These are phyloP conservation scores for Vitis hybrid DNA, from an alignment of 177 flowering plant genomes.

Conservation along the genomic window DNA sequence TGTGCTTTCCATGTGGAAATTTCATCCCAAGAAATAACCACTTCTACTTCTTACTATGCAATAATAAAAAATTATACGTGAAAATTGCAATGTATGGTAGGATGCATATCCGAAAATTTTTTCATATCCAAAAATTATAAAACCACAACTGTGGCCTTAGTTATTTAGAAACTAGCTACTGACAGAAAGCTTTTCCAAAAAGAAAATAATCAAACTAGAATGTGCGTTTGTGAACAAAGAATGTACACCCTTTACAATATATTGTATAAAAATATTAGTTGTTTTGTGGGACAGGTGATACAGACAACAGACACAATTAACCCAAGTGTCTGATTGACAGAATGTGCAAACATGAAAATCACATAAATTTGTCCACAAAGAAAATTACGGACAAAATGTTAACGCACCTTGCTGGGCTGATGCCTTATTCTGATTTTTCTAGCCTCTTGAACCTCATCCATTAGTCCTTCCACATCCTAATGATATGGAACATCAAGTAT, in stretches of 20 bases:
- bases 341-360: not conserved
- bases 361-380: not conserved
- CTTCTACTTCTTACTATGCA: too few species aligned
- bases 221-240: too few species aligned
- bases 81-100: too few species aligned
- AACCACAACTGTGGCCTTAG: not conserved
- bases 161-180: not conserved
- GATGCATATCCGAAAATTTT: not conserved
- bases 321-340: too few species aligned
- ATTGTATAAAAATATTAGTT: too few species aligned
- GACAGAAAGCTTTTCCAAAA: not conserved
- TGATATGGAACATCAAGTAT: not conserved
- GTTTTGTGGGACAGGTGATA: too few species aligned
- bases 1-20: too few species aligned
- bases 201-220: too few species aligned
- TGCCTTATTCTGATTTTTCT: slow-evolving; percentile 84
- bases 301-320: too few species aligned
- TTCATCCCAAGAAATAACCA: too few species aligned
- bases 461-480: slow-evolving; percentile 68
- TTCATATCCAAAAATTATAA: not conserved
- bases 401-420: slow-evolving; percentile 82
- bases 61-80: too few species aligned
- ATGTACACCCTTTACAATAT: too few species aligned
- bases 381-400: not conserved
- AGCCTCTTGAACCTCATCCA: slow-evolving; percentile 90